Evolutionary conservation across 2,329 filamentous ascomycete genomes (phyloP), one percentile per base, ranked within the genome.

Genomic region (Colletotrichum tofieldiae): DNA sequence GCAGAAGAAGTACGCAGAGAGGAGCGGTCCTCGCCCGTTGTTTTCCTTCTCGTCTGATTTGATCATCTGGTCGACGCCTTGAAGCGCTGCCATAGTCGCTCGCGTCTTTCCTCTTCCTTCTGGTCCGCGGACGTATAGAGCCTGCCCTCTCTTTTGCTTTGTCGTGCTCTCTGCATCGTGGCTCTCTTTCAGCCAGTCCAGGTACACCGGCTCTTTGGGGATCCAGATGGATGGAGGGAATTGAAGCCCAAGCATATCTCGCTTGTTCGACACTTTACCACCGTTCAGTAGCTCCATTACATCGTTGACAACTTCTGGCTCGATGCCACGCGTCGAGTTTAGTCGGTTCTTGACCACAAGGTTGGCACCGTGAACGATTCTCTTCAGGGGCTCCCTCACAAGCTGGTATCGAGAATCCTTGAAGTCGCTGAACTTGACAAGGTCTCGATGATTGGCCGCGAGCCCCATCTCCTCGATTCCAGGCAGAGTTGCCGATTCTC

Each of bases 21-120:
- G 74, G 23, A 79, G 76, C 3, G 78, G 77, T 2, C 78, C 76
- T 55, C 79, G 72, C 3, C 74, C 75, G 2, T 74, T 71, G 45
- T 76, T 76, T 8, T 75, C 65, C 32, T 76, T 71, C n/a, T 67
- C 61, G 45, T 71, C 71, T 8, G n/a, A 29, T 32, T 63, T 72
- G 11, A 79, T 73, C 16, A 77, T 68, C 4, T 75, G 76, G 32
- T 84, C 81, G 11, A 84, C 79, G 52, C 81, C 78, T 9, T 81
- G 76, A 0, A 85, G 70, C 3, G 80, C 82, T 0, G 83, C 82
- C 63, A 85, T 73, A 0, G 82, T 79, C 0, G 82, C 83, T 37
- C 81, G 82, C 0, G 83, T 84, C 70, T 85, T 85, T 5, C 83
- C 83, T 65, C 82, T 78, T 5, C 83, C 83, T 65, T 85, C 82